Base-by-base conservation (phyloP, 768 basidiomycete species). In the Macrolepiota albuminosa region DNA sequence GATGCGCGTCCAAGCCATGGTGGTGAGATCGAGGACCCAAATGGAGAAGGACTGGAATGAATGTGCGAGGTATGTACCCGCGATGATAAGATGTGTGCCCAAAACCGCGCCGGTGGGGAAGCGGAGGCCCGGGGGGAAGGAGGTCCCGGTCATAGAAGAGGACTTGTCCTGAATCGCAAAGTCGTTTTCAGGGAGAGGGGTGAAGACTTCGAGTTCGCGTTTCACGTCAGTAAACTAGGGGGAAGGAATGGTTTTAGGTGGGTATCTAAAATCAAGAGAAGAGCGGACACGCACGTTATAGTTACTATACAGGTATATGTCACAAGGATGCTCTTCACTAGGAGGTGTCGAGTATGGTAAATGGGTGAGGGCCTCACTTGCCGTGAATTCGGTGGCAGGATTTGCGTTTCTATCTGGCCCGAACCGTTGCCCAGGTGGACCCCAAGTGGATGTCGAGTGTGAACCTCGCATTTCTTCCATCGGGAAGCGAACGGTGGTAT, bases 81-180 rank as follows among this genome's bases (percentile, higher is more conserved):
- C 94, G 55, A 98, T 88, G 72, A 99, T 89, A 70, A 99, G 84
- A 71, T 94, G 87, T 36, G 86, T 86, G 34, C 95, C 97, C 7
- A 97, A 77, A 61, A 98, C 87, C 36, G 93, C 93, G 21, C 95
- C 96, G 0, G 94, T 91, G 6, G 96, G 96, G 76, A 99, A 99
- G 9, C 96, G 89, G 47, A 98, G 84, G 13, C 96, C 96, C 0
- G 97, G 96, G 24, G 96, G 96, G 65, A 93, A 89, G 1, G 88
- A 83, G 13, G 84, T 76, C 21, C 91, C 92, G 18, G 79, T 79
- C 94, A 98, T 97, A 14, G 85, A 74, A 11, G 82, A 70, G 7
- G 95, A 96, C 37, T 87, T 84, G 68, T 96, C 92, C 60, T 85
- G 82, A 51, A 95, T 85, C 2, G 82, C 83, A 69, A 94, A 95